Conservation (phyloP, 176 grass and related monocot genomes). For the Melocanna baccifera region DNA sequence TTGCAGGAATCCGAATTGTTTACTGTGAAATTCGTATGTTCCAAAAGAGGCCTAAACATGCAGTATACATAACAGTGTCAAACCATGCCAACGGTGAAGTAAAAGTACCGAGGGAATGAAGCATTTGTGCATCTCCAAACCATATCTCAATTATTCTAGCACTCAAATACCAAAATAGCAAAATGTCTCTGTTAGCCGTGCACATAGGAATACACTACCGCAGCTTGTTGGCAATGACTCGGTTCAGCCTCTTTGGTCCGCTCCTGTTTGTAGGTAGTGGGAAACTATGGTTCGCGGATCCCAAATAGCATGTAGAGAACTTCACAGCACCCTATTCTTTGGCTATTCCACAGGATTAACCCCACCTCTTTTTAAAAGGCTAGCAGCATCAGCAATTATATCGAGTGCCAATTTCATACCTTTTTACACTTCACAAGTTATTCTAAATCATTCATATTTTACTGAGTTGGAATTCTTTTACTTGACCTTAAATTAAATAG, state of each 20-base stretch:
- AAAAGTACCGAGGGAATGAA: background rate
- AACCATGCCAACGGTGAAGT: background rate
- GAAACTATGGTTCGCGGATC: background rate
- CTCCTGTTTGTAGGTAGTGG: background rate
- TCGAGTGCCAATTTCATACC: background rate
- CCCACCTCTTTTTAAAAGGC: background rate
- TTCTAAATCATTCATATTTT: constrained; percentile 1
- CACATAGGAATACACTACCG: background rate
- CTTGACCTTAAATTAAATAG: constrained; percentile 47
- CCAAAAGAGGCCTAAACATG: background rate
- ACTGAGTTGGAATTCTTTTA: constrained; percentile 13
- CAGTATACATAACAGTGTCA: background rate
- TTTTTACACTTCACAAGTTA: background rate
- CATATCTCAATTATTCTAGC: background rate
- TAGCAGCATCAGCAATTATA: background rate
- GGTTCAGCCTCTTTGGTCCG: background rate
- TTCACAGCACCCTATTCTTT: background rate
- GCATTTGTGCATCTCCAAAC: background rate
- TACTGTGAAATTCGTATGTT: background rate
- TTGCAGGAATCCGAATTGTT: background rate
- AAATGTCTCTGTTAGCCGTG: background rate
- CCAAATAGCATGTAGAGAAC: background rate
- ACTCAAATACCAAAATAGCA: background rate
- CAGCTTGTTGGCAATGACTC: background rate
- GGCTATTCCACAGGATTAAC: constrained; percentile 5